These are phyloP conservation scores for Fagopyrum homotropicum DNA, from an alignment of 148 eudicot genomes.

Conservation along the genomic window DNA sequence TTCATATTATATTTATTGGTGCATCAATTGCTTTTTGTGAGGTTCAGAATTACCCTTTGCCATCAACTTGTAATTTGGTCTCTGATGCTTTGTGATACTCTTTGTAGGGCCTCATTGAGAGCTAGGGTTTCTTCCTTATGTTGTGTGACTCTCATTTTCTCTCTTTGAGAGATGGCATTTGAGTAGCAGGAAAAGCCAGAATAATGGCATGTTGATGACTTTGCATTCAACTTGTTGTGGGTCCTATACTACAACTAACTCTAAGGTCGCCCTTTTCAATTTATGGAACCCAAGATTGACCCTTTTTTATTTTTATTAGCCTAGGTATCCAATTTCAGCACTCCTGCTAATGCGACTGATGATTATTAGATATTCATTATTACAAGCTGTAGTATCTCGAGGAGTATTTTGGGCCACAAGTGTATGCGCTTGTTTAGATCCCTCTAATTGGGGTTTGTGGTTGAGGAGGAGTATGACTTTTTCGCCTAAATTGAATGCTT, in stretches of 20 bases:
- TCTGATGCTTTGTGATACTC: not conserved
- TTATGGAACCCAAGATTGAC: slow-evolving; percentile 10
- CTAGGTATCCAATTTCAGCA: slow-evolving; percentile 8
- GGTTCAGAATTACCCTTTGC: not conserved
- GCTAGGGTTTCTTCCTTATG: not conserved
- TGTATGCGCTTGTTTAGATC: not conserved
- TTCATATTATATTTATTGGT: not conserved
- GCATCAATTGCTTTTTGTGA: slow-evolving; percentile 3
- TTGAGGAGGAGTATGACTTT: not conserved
- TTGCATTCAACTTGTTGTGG: slow-evolving; percentile 4
- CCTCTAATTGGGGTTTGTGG: not conserved
- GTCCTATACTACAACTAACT: not conserved
- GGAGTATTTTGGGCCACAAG: not conserved
- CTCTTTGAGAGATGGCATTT: not conserved
- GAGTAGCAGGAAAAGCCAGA: slow-evolving; percentile 8
- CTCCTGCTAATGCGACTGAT: not conserved
- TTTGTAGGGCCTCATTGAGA: not conserved
- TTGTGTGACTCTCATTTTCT: not conserved
- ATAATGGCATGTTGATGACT: not conserved
- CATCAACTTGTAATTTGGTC: not conserved
- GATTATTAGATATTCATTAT: not conserved
- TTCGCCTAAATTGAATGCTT: not conserved
- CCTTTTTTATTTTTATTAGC: not conserved
- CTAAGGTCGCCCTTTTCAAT: not conserved
- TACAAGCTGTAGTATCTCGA: not conserved